Conservation (phyloP, 2,329 filamentous ascomycete species). For the Hypomyces perniciosus region DNA sequence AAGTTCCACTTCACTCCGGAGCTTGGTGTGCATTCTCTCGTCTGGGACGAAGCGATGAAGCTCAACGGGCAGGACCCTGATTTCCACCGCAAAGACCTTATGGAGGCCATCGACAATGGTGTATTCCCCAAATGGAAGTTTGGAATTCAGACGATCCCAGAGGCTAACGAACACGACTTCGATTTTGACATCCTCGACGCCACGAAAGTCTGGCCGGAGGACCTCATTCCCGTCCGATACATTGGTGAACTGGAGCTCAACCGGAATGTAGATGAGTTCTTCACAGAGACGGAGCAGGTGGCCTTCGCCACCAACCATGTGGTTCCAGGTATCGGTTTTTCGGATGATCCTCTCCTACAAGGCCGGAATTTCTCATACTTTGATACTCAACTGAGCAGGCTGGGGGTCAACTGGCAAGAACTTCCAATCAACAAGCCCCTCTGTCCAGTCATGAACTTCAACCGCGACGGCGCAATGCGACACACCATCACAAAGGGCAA, state of each 20-base stretch:
- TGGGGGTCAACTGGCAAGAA: slow-evolving; percentile 71
- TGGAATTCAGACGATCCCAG: slow-evolving; percentile 71
- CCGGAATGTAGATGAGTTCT: slow-evolving; percentile 74
- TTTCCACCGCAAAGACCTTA: slow-evolving; percentile 73
- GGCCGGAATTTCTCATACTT: slow-evolving; percentile 70
- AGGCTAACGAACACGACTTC: slow-evolving; percentile 66
- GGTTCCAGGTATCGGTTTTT: slow-evolving; percentile 71
- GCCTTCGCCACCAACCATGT: slow-evolving; percentile 78
- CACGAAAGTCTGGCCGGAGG: slow-evolving; percentile 82
- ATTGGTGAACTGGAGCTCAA: slow-evolving; percentile 78
- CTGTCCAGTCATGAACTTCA: slow-evolving; percentile 69
- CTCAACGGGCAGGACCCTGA: slow-evolving; percentile 70
- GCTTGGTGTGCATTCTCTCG: slow-evolving; percentile 68
- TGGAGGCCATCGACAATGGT: slow-evolving; percentile 66
- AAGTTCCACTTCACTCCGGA: slow-evolving; percentile 74
- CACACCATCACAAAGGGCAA: slow-evolving; percentile 65
- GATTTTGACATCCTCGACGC: slow-evolving; percentile 82
- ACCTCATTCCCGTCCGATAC: slow-evolving; percentile 66
- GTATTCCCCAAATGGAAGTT: slow-evolving; percentile 74
- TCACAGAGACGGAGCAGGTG: slow-evolving; percentile 74
- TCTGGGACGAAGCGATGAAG: slow-evolving; percentile 77
- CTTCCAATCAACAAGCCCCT: slow-evolving; percentile 71
- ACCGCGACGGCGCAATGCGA: slow-evolving; percentile 66
- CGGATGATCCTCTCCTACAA: slow-evolving; percentile 67
- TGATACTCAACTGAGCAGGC: slow-evolving; percentile 63